Conservation (phyloP, 2,329 filamentous ascomycete genomes). For the Aspergillus tamarii region DNA sequence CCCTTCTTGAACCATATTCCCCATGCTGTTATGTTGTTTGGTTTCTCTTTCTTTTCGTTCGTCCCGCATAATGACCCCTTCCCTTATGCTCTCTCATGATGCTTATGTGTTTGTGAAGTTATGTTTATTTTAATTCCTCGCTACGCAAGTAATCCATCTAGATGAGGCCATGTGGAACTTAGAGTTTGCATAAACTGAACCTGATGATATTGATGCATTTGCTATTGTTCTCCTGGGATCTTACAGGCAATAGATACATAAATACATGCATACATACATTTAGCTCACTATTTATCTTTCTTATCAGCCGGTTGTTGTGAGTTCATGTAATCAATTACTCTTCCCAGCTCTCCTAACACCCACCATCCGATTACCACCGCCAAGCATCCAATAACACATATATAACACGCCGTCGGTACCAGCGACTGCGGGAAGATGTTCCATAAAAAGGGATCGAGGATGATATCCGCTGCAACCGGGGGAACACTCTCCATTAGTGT, state of each 20-base stretch:
- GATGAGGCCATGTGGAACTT: not conserved
- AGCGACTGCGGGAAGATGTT: constrained; percentile 81
- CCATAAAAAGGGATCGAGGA: constrained; percentile 82
- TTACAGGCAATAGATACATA: not conserved
- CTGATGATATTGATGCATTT: not conserved
- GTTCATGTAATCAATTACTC: constrained; percentile 19
- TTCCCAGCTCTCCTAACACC: constrained; percentile 30
- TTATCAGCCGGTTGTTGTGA: constrained; percentile 16
- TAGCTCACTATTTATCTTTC: constrained; percentile 14
- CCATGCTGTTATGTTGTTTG: constrained; percentile 4
- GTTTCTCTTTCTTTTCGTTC: constrained; percentile 1
- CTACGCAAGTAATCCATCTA: not conserved
- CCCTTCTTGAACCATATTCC: constrained; percentile 1
- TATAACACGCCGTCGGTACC: constrained; percentile 70
- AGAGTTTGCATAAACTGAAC: not conserved
- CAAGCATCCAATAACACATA: constrained; percentile 61
- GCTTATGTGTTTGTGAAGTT: not conserved
- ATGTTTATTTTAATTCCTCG: not conserved
- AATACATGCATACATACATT: not conserved
- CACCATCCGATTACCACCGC: constrained; percentile 51
- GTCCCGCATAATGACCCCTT: not conserved
- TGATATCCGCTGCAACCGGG: constrained; percentile 74
- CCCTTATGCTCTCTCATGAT: not conserved
- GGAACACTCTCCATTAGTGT: constrained; percentile 75
- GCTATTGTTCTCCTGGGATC: not conserved